Conservation (phyloP, 768 basidiomycete species). For the Cubamyces sp. region DNA sequence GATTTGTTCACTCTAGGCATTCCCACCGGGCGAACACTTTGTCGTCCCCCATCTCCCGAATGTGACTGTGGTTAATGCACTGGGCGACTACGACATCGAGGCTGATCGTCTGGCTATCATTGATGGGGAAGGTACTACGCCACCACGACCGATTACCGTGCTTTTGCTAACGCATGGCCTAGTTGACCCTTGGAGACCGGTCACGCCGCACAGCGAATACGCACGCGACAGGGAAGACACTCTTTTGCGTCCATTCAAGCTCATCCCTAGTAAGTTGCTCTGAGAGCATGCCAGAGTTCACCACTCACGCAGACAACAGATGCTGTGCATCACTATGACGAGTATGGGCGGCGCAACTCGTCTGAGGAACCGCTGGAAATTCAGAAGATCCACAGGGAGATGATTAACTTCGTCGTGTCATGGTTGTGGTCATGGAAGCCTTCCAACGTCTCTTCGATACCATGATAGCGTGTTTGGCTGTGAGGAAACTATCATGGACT, state of each 20-base stretch:
- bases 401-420: slow-evolving; percentile 73
- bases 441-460: not conserved
- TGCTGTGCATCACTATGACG: slow-evolving; percentile 75
- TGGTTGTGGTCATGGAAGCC: slow-evolving; percentile 63
- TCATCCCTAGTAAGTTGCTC: slow-evolving; percentile 72
- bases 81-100: slow-evolving; percentile 85
- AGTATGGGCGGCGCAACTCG: slow-evolving; percentile 72
- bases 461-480: not conserved
- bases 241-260: slow-evolving; percentile 75
- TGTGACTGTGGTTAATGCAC: slow-evolving; percentile 76
- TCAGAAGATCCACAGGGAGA: slow-evolving; percentile 76
- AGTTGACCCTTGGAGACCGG: slow-evolving; percentile 93
- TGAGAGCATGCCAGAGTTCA: not conserved
- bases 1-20: slow-evolving; percentile 51
- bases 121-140: slow-evolving; percentile 69
- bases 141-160: slow-evolving; percentile 5
- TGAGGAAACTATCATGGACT: not conserved
- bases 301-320: slow-evolving; percentile 39
- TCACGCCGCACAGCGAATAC: slow-evolving; percentile 79
- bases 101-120: slow-evolving; percentile 86
- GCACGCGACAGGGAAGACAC: slow-evolving; percentile 75
- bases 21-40: slow-evolving; percentile 76
- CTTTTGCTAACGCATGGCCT: not conserved
- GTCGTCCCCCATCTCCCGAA: slow-evolving; percentile 75
- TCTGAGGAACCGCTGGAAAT: slow-evolving; percentile 77